phyloP scores from a whole-genome alignment of 345 rosid genomes.

The Brassica incana region DNA sequence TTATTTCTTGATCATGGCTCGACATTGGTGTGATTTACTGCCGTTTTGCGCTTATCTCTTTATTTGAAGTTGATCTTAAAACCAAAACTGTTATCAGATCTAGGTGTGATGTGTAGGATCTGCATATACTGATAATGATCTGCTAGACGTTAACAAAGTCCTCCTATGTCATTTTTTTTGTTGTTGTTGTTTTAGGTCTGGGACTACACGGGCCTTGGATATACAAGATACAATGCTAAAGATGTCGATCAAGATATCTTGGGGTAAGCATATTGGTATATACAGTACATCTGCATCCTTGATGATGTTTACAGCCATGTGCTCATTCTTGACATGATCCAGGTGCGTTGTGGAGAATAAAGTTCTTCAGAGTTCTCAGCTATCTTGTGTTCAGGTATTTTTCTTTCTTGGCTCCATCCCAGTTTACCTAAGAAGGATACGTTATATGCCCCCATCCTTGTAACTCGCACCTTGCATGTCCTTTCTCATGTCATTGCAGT shows the following conservation, averaged over 20 bases:
- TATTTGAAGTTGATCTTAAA: neutral
- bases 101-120: neutral
- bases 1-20: neutral
- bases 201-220: constrained; percentile 96
- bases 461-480: neutral
- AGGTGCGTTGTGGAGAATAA: constrained; percentile 98
- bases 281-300: constrained; percentile 5
- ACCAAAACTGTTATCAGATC: neutral
- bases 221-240: constrained; percentile 73
- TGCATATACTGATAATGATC: neutral
- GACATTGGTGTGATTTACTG: neutral
- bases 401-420: neutral
- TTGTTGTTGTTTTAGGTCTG: constrained; percentile 58
- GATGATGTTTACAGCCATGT: neutral
- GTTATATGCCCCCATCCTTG: neutral
- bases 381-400: constrained; percentile 69
- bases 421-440: neutral
- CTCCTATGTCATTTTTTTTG: neutral
- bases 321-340: constrained; percentile 34
- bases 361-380: constrained; percentile 79
- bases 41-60: neutral
- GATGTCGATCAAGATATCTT: constrained; percentile 70
- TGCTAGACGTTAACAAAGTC: neutral
- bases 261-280: constrained; percentile 55
- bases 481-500: neutral